Conservation (phyloP, 225 moss, liverwort and hornwort species). For the Asterella californica region DNA sequence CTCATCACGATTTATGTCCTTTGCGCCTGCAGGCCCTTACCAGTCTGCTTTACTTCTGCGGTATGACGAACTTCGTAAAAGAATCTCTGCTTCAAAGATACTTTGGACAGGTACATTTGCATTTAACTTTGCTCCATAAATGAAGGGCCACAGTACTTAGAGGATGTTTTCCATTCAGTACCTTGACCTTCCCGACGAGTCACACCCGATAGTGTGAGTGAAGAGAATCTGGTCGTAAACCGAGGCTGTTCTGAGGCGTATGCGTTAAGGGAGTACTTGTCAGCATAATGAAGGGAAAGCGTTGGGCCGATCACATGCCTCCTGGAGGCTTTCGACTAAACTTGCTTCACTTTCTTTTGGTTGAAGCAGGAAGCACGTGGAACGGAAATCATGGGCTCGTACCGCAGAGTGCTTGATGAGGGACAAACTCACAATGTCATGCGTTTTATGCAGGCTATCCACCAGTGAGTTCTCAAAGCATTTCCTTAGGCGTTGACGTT, state of each 20-base stretch:
- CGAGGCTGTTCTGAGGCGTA: too few species aligned
- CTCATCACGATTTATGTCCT: neutral
- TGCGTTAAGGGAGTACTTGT: too few species aligned
- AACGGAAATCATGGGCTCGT: constrained; percentile 48
- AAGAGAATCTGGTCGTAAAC: too few species aligned
- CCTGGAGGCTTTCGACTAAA: neutral
- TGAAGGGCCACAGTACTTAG: too few species aligned
- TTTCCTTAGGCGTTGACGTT: too few species aligned
- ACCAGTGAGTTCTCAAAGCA: constrained; percentile 41
- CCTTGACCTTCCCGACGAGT: too few species aligned
- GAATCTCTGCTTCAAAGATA: constrained; percentile 83
- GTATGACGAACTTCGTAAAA: constrained; percentile 85
- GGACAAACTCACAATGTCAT: constrained; percentile 62
- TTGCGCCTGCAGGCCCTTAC: constrained; percentile 54
- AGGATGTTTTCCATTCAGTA: too few species aligned
- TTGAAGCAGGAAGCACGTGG: constrained; percentile 60
- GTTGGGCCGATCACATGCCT: neutral
- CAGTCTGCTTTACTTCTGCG: constrained; percentile 78
- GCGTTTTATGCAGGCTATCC: constrained; percentile 88
- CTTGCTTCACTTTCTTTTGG: neutral
- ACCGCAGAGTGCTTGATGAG: constrained; percentile 65
- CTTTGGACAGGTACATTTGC: constrained; percentile 58
- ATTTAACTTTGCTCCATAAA: neutral
- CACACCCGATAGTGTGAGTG: too few species aligned
- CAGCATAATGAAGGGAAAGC: too few species aligned